phyloP scores from a whole-genome alignment of 306 rosid genomes.

The Glycyrrhiza uralensis region DNA sequence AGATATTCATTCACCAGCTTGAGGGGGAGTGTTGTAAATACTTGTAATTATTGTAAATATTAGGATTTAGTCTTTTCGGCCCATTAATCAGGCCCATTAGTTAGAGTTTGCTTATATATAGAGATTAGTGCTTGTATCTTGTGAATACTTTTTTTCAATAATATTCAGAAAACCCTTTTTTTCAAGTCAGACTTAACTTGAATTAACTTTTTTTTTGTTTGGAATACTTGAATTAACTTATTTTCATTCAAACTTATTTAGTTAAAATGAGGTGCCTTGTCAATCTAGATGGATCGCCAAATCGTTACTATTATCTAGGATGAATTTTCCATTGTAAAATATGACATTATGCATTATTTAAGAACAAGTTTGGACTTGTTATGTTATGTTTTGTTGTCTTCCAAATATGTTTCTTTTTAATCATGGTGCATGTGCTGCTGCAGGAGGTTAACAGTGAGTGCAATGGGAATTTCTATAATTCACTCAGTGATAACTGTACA shows the following conservation, averaged over 20 bases:
- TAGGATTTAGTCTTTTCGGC: too few species aligned
- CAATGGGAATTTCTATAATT: conserved; percentile 53
- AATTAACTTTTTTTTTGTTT: not conserved
- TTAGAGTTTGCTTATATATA: too few species aligned
- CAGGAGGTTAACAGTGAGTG: conserved; percentile 60
- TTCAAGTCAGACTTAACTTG: conserved; percentile 1
- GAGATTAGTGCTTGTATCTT: too few species aligned
- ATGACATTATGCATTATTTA: not conserved
- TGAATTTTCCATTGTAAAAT: conserved; percentile 4
- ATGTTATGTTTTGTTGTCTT: too few species aligned
- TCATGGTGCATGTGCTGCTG: conserved; percentile 25
- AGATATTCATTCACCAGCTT: too few species aligned
- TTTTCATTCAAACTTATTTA: not conserved
- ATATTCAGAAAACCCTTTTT: too few species aligned
- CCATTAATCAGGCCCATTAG: too few species aligned
- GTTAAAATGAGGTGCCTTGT: not conserved
- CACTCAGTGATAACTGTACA: conserved; percentile 35
- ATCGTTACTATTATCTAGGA: not conserved
- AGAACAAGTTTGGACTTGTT: too few species aligned
- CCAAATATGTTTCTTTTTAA: conserved; percentile 19
- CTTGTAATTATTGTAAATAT: too few species aligned
- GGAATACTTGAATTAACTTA: too few species aligned
- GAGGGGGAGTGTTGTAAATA: too few species aligned
- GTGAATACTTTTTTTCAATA: too few species aligned
- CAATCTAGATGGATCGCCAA: not conserved